Evolutionary conservation across 2,329 filamentous ascomycete genomes (phyloP).

Genomic region (Fusarium lateritium): DNA sequence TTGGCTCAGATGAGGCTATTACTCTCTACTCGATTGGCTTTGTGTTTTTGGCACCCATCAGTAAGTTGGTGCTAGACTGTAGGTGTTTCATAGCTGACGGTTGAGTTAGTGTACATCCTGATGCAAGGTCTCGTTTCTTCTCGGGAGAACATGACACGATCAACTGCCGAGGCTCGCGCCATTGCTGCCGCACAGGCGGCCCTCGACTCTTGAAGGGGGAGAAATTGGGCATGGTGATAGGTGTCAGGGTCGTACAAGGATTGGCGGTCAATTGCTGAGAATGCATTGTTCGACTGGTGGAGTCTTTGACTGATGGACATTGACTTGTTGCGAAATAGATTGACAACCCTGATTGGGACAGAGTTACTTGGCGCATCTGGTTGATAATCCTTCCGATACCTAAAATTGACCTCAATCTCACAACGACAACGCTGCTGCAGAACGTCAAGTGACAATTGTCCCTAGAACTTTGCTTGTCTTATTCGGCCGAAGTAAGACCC

Average conservation of each 20-base stretch:
- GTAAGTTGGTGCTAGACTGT: conserved; percentile 54
- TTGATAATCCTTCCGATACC: conserved; percentile 13
- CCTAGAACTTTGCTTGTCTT: background rate
- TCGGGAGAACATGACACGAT: conserved; percentile 59
- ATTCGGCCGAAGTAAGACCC: background rate
- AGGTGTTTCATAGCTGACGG: conserved; percentile 33
- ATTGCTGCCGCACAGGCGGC: conserved; percentile 46
- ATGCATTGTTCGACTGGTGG: background rate
- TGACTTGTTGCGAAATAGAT: conserved; percentile 12
- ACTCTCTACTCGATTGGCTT: conserved; percentile 62
- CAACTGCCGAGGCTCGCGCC: conserved; percentile 45
- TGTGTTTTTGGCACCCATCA: conserved; percentile 59
- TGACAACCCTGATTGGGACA: conserved; percentile 2
- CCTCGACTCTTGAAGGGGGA: conserved; percentile 37
- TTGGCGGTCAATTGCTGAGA: background rate
- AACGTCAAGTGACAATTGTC: background rate
- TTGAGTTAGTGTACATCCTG: conserved; percentile 61
- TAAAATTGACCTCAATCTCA: conserved; percentile 34
- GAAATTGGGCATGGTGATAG: conserved; percentile 4
- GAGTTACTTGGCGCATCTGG: conserved; percentile 1
- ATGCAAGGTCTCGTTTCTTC: conserved; percentile 65
- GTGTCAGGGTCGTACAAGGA: background rate
- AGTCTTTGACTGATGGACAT: background rate
- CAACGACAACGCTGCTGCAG: background rate
- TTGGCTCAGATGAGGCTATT: conserved; percentile 61